These are phyloP conservation scores for Podospora bellae-mahoneyi DNA, from an alignment of 495 filamentous ascomycete species.

Conservation along the genomic window DNA sequence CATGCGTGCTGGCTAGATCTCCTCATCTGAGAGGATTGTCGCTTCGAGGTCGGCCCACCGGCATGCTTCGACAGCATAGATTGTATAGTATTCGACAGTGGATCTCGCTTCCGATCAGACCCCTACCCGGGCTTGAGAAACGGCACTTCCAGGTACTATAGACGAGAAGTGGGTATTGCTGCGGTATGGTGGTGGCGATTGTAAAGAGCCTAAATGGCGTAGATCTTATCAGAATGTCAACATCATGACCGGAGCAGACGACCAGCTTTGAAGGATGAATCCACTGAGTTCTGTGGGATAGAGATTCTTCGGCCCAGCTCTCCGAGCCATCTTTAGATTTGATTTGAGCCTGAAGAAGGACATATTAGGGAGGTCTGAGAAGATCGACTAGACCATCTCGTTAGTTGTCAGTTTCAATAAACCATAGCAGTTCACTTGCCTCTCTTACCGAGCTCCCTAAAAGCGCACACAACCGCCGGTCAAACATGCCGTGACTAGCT, in stretches of 20 bases:
- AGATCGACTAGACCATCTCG: not conserved
- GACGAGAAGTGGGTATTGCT: not conserved
- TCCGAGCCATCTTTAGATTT: not conserved
- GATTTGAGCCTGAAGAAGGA: not conserved
- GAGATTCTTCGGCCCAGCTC: not conserved
- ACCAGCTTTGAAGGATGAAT: not conserved
- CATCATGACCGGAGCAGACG: not conserved
- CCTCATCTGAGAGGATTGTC: not conserved
- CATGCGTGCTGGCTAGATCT: not conserved
- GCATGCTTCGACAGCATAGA: not conserved
- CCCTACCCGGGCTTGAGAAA: not conserved
- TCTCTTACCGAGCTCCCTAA: not conserved
- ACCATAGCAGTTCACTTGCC: not conserved
- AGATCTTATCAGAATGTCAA: not conserved
- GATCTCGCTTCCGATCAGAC: not conserved
- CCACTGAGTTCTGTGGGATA: not conserved
- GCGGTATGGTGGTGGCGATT: not conserved
- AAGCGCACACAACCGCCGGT: too few species aligned
- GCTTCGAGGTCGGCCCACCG: not conserved
- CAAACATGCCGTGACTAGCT: not conserved
- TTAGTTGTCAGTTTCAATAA: not conserved
- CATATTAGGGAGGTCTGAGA: not conserved
- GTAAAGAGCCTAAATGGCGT: not conserved
- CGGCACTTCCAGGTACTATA: not conserved
- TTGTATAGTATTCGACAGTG: not conserved